phyloP scores from a whole-genome alignment of 768 basidiomycete species.

The Neoboletus magnificus region DNA sequence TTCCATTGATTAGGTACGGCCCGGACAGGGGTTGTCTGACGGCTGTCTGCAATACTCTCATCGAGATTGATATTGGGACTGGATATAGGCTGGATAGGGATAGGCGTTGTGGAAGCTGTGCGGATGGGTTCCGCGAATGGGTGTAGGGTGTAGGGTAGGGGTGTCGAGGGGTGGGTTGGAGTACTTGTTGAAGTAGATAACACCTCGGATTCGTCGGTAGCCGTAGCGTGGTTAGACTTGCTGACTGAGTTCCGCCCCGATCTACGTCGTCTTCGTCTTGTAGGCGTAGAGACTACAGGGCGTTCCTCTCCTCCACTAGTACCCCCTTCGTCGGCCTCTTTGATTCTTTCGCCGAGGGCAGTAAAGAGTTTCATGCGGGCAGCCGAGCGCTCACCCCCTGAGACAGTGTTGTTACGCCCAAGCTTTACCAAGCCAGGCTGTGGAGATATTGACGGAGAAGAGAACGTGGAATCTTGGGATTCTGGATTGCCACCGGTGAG shows the following conservation, averaged over 20 bases:
- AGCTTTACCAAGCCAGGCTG: conserved; percentile 48
- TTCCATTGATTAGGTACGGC: conserved; percentile 40
- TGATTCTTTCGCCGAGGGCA: conserved; percentile 52
- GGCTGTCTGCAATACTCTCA: conserved; percentile 29
- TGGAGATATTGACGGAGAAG: conserved; percentile 47
- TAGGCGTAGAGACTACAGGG: conserved; percentile 39
- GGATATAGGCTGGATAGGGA: conserved; percentile 27
- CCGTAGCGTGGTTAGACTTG: conserved; percentile 37
- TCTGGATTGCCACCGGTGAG: conserved; percentile 70
- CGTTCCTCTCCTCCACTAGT: conserved; percentile 59
- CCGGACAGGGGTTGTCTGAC: conserved; percentile 34
- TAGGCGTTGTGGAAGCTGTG: conserved; percentile 30
- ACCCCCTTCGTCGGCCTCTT: conserved; percentile 62
- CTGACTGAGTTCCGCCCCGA: conserved; percentile 40
- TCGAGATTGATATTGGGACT: conserved; percentile 29
- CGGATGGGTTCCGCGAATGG: conserved; percentile 24
- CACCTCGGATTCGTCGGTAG: conserved; percentile 46
- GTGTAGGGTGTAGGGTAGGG: conserved; percentile 41
- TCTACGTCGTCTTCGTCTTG: conserved; percentile 56
- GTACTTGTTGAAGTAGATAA: conserved; percentile 53
- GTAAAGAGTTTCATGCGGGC: conserved; percentile 68
- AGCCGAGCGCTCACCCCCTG: conserved; percentile 74
- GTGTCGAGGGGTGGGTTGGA: conserved; percentile 52
- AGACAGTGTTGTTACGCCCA: conserved; percentile 74
- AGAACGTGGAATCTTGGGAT: conserved; percentile 50